Percentiles rank a stretch among this genome's conserved stretches.
Conservation (phyloP, 2,329 filamentous ascomycete species). For the Amphichorda felina region DNA sequence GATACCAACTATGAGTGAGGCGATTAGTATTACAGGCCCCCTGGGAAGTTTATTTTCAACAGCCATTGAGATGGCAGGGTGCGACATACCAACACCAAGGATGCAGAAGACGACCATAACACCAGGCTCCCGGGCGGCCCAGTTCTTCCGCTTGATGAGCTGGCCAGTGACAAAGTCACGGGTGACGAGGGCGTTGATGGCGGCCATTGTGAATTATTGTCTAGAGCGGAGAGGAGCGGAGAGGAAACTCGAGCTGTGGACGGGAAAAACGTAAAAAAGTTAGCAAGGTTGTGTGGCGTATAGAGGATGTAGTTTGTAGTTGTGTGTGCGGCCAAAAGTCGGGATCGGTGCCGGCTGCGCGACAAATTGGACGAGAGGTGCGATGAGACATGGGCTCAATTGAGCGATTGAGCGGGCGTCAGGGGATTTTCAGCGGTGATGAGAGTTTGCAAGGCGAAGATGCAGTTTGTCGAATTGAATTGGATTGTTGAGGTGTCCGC, state of each 20-base stretch:
- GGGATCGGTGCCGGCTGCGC: no score
- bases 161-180: constrained; percentile 24
- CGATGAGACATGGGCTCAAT: no score
- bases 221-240: constrained; percentile 7
- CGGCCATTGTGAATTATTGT: constrained; percentile 24
- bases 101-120: constrained; percentile 32
- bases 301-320: no score
- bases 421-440: no score
- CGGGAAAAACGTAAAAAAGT: neutral
- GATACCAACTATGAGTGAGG: constrained; percentile 15
- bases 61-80: neutral
- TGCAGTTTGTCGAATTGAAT: neutral
- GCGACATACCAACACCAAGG: constrained; percentile 23
- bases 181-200: constrained; percentile 23
- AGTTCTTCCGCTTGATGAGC: constrained; percentile 28
- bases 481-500: neutral
- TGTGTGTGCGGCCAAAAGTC: no score
- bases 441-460: no score
- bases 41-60: no score
- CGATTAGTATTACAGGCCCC: no score
- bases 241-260: neutral
- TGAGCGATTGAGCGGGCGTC: no score
- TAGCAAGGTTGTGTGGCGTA: no score
- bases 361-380: no score
- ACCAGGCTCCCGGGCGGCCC: constrained; percentile 23